phyloP scores from a whole-genome alignment of 164 flowering plant species.

The Tetracentron sinense region DNA sequence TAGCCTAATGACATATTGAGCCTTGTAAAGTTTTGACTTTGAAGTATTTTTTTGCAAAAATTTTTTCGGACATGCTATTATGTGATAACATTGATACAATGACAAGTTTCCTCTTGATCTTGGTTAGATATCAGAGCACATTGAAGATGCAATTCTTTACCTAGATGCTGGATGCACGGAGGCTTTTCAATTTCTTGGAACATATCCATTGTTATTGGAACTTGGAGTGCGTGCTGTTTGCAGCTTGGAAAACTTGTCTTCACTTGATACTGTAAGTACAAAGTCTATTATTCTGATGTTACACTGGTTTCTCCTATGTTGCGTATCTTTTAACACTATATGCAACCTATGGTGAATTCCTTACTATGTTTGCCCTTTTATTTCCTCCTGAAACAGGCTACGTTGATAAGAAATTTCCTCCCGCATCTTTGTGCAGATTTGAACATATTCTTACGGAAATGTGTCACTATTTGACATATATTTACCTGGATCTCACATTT shows the following conservation, averaged over 20 bases:
- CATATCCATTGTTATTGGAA: slow-evolving; percentile 63
- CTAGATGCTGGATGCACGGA: slow-evolving; percentile 92
- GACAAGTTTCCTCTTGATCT: slow-evolving; percentile 5
- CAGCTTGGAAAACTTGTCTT: slow-evolving; percentile 68
- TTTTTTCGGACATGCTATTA: neutral
- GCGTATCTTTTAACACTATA: neutral
- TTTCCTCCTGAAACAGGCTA: neutral
- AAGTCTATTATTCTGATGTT: neutral
- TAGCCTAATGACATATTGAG: too few relatives aligned
- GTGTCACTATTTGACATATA: too few relatives aligned
- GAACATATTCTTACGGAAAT: too few relatives aligned
- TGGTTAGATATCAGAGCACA: slow-evolving; percentile 66
- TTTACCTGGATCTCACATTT: too few relatives aligned
- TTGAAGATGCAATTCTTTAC: slow-evolving; percentile 67
- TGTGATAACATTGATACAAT: neutral
- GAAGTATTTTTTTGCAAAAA: too few relatives aligned
- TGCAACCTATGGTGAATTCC: neutral
- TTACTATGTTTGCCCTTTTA: neutral
- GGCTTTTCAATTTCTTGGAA: slow-evolving; percentile 82
- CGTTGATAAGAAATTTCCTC: neutral
- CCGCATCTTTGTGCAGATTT: too few relatives aligned
- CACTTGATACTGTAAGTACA: slow-evolving; percentile 63
- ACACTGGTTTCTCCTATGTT: neutral
- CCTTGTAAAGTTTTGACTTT: too few relatives aligned
- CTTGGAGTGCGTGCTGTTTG: slow-evolving; percentile 77